These are phyloP conservation scores for Irineochytrium annulatum DNA, from an alignment of 192 early-diverging fungal species.

Conservation along the genomic window DNA sequence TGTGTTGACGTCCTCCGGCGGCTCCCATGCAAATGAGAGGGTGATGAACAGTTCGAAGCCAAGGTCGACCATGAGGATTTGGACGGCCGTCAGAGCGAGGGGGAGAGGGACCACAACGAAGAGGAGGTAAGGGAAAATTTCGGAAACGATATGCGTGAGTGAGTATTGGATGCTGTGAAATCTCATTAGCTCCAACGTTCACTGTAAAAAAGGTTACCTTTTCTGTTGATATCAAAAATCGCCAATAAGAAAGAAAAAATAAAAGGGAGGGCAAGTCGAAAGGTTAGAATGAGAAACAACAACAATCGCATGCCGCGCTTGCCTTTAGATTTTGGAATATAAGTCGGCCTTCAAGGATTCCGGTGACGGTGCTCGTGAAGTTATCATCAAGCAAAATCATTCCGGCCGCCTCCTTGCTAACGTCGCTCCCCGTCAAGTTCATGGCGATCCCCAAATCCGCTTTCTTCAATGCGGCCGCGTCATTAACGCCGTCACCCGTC, in stretches of 20 bases:
- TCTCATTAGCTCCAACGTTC: constrained; percentile 83
- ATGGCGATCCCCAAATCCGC: constrained; percentile 97
- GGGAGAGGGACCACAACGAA: constrained; percentile 89
- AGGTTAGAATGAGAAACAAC: too few species aligned
- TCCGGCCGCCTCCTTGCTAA: constrained; percentile 78
- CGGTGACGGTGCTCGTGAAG: constrained; percentile 87
- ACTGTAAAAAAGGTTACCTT: constrained; percentile 12
- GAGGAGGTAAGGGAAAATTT: constrained; percentile 82
- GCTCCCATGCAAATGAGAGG: constrained; percentile 89
- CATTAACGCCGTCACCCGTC: constrained; percentile 95
- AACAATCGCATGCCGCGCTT: too few species aligned
- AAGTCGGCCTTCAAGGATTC: constrained; percentile 78
- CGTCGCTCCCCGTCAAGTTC: constrained; percentile 92
- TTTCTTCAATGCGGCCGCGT: constrained; percentile 89
- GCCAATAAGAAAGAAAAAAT: background rate
- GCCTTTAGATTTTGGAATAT: too few species aligned
- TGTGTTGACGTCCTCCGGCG: constrained; percentile 57
- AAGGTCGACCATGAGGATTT: constrained; percentile 88
- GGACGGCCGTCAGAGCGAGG: constrained; percentile 77
- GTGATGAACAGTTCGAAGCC: constrained; percentile 91
- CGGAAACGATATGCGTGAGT: constrained; percentile 82
- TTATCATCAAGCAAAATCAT: constrained; percentile 98
- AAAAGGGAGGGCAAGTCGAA: background rate
- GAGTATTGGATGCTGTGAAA: constrained; percentile 88
- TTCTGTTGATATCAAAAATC: background rate